Evolutionary conservation across 2,329 filamentous ascomycete genomes (phyloP).

Genomic region (Diaporthe batatas): DNA sequence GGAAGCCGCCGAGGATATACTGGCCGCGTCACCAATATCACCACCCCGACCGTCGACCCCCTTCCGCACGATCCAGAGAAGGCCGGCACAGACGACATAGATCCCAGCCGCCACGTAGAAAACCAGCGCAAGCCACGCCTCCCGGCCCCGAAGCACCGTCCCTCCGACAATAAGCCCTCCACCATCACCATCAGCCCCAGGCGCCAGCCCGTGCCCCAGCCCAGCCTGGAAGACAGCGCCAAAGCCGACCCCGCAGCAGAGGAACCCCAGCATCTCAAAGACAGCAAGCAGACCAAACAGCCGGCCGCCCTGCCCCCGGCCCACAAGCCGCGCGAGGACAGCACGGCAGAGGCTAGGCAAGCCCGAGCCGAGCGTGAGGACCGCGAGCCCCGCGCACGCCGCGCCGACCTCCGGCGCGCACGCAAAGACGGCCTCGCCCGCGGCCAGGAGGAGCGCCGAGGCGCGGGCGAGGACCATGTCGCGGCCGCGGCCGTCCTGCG

Average conservation of each 20-base stretch:
- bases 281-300: slow-evolving; percentile 34
- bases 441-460: slow-evolving; percentile 22
- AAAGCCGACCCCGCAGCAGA: slow-evolving; percentile 31
- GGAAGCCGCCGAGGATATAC: slow-evolving; percentile 4
- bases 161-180: too few species aligned
- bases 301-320: background rate
- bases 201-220: background rate
- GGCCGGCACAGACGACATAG: slow-evolving; percentile 13
- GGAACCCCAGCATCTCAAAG: slow-evolving; percentile 24
- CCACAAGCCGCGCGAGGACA: slow-evolving; percentile 12
- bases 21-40: background rate
- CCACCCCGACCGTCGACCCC: background rate
- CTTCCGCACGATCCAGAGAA: slow-evolving; percentile 27
- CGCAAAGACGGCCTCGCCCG: slow-evolving; percentile 29
- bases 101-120: slow-evolving; percentile 30
- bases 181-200: background rate
- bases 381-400: slow-evolving; percentile 28
- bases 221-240: slow-evolving; percentile 29
- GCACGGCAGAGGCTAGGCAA: slow-evolving; percentile 38
- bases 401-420: background rate
- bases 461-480: slow-evolving; percentile 30
- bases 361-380: slow-evolving; percentile 38
- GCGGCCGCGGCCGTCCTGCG: background rate
- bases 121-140: slow-evolving; percentile 20
- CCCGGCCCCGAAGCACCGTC: background rate